Evolutionary conservation across 2,329 filamentous ascomycete species (phyloP).

Genomic region (Claviceps paspali): DNA sequence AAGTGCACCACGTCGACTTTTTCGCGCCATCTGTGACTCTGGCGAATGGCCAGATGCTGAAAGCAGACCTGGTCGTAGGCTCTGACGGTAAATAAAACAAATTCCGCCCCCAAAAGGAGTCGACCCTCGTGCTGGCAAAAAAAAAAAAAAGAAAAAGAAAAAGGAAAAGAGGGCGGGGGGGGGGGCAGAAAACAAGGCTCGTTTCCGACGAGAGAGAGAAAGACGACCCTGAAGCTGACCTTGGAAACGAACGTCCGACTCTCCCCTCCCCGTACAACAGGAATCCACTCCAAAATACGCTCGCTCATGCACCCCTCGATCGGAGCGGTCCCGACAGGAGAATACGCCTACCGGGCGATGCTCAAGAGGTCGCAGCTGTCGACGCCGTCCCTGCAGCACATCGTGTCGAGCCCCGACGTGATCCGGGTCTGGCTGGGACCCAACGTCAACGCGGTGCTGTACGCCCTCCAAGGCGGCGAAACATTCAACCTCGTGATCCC

Average conservation of each 20-base stretch:
- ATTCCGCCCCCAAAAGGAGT: too few species aligned
- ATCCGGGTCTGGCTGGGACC: conserved; percentile 6
- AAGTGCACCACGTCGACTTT: conserved; percentile 6
- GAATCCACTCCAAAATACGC: conserved; percentile 5
- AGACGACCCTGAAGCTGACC: neutral
- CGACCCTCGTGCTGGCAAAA: too few species aligned
- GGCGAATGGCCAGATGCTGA: conserved; percentile 2
- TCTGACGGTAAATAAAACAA: conserved; percentile 8
- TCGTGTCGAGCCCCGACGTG: neutral
- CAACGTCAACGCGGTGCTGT: conserved; percentile 4
- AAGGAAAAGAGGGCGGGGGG: neutral
- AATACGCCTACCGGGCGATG: conserved; percentile 7
- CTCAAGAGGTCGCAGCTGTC: conserved; percentile 3
- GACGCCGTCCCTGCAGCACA: neutral
- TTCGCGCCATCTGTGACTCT: conserved; percentile 4
- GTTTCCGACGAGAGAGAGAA: too few species aligned
- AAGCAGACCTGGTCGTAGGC: conserved; percentile 7
- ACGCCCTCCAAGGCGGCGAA: conserved; percentile 3
- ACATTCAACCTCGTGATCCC: conserved; percentile 6
- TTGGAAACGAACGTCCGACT: neutral
- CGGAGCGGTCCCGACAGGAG: neutral
- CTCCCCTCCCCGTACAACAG: too few species aligned
- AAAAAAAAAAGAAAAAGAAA: too few species aligned
- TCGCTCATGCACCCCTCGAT: conserved; percentile 6
- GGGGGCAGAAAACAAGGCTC: neutral